Percentiles rank a stretch among this genome's conserved stretches.
Evolutionary conservation across 257 asterid genomes (phyloP).

Genomic region (Verbena officinalis): DNA sequence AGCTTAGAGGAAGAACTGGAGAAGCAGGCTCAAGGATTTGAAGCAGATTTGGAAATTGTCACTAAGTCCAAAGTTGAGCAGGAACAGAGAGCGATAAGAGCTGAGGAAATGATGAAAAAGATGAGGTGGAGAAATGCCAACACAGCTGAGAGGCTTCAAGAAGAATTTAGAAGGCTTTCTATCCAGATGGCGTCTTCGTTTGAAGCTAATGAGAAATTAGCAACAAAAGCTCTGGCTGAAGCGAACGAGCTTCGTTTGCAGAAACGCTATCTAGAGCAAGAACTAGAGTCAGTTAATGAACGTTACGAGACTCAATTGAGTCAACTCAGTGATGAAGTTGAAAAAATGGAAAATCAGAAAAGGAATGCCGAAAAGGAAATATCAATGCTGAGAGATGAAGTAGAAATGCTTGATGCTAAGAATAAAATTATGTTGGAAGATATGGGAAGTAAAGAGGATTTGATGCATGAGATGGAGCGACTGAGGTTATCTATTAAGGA

Average conservation of each 20-base stretch:
- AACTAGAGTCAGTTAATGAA: constrained; percentile 41
- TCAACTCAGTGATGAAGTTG: constrained; percentile 42
- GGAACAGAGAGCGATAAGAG: constrained; percentile 78
- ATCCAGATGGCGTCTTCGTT: constrained; percentile 77
- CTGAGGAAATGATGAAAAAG: constrained; percentile 75
- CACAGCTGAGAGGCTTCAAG: constrained; percentile 81
- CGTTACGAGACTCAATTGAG: constrained; percentile 49
- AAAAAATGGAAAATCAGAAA: constrained; percentile 40
- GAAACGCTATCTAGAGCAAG: constrained; percentile 58
- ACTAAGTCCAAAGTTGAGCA: constrained; percentile 65
- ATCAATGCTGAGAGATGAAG: constrained; percentile 47
- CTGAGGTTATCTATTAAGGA: constrained; percentile 47
- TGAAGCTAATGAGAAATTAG: constrained; percentile 77
- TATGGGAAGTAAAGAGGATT: constrained; percentile 38
- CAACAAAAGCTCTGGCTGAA: constrained; percentile 70
- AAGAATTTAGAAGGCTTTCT: constrained; percentile 72
- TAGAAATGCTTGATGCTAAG: constrained; percentile 41
- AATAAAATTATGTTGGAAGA: constrained; percentile 41
- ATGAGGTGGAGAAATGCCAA: constrained; percentile 77
- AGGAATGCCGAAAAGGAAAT: constrained; percentile 53
- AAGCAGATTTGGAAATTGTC: constrained; percentile 59
- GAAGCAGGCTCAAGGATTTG: constrained; percentile 67
- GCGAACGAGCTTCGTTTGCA: constrained; percentile 66
- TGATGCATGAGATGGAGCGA: constrained; percentile 44
- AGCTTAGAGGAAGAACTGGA: constrained; percentile 78